Percentiles rank a stretch among this genome's conserved stretches.
These are phyloP conservation scores for Rachicladosporium sp. DNA, from an alignment of 2,329 filamentous ascomycete genomes.

Conservation along the genomic window DNA sequence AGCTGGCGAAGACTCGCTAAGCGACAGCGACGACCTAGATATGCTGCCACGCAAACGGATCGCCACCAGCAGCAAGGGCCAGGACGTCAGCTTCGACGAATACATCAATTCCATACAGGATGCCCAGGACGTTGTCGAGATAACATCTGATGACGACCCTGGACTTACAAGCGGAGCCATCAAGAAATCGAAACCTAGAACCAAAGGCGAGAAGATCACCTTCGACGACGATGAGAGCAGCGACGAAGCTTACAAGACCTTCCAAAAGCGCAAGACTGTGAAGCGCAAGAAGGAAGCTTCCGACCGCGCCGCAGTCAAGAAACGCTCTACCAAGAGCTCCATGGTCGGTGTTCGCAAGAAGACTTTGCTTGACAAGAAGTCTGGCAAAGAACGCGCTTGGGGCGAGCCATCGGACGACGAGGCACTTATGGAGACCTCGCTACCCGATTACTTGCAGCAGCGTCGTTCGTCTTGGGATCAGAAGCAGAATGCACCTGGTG, in stretches of 20 bases:
- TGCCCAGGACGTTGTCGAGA: constrained; percentile 4
- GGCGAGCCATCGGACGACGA: constrained; percentile 35
- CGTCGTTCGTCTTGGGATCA: constrained; percentile 58
- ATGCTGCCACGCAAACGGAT: constrained; percentile 2
- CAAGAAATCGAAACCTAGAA: constrained; percentile 5
- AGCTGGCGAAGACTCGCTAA: constrained; percentile 10
- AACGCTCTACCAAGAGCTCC: constrained; percentile 25
- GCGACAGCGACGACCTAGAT: constrained; percentile 8
- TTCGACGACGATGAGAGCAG: constrained; percentile 41
- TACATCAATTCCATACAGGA: constrained; percentile 7
- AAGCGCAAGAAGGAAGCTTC: constrained; percentile 42
- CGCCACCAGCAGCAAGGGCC: not conserved
- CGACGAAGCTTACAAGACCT: constrained; percentile 48
- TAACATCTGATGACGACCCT: constrained; percentile 9
- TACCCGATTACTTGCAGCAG: constrained; percentile 61
- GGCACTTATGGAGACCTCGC: constrained; percentile 42
- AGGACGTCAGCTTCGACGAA: constrained; percentile 11
- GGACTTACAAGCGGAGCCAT: not conserved
- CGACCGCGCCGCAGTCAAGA: constrained; percentile 36
- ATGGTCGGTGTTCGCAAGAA: constrained; percentile 25
- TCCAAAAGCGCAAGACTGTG: constrained; percentile 46
- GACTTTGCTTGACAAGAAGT: constrained; percentile 6
- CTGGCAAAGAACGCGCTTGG: constrained; percentile 8
- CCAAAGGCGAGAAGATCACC: constrained; percentile 10
- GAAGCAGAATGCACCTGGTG: constrained; percentile 45